phyloP scores from a whole-genome alignment of 2,329 filamentous ascomycete genomes.

The Arthrinium phaeospermum region DNA sequence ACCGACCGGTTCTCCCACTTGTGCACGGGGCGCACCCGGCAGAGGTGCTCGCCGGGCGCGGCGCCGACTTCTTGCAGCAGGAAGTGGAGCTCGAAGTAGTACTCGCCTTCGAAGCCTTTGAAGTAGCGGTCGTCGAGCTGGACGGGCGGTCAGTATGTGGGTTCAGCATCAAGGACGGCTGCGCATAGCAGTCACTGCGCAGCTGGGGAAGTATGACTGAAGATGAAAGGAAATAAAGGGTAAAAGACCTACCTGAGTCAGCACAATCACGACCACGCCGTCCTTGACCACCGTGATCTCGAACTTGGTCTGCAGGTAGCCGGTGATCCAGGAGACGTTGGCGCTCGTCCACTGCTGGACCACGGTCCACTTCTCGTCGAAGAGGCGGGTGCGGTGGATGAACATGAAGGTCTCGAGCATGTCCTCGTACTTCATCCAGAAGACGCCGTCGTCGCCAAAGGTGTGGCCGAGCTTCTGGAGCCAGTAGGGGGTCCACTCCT shows the following conservation, averaged over 20 bases:
- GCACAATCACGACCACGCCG: slow-evolving; percentile 49
- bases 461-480: slow-evolving; percentile 68
- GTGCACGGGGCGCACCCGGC: slow-evolving; percentile 41
- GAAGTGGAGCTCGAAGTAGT: slow-evolving; percentile 50
- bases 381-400: slow-evolving; percentile 52
- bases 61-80: slow-evolving; percentile 43
- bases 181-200: not conserved
- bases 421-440: slow-evolving; percentile 53
- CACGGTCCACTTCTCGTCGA: slow-evolving; percentile 52
- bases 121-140: slow-evolving; percentile 55
- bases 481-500: slow-evolving; percentile 77
- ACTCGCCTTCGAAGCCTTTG: slow-evolving; percentile 50
- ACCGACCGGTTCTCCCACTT: slow-evolving; percentile 64
- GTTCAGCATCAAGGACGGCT: not conserved
- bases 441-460: slow-evolving; percentile 70
- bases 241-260: slow-evolving; percentile 41
- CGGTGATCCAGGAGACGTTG: slow-evolving; percentile 50
- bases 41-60: slow-evolving; percentile 38
- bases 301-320: slow-evolving; percentile 52
- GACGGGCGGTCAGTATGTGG: not conserved
- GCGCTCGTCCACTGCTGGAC: slow-evolving; percentile 51
- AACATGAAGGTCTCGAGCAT: slow-evolving; percentile 51
- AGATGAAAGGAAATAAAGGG: slow-evolving; percentile 30
- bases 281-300: slow-evolving; percentile 47
- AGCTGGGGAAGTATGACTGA: slow-evolving; percentile 47